A percentile compares a stretch with the other conserved stretches of the same genome.
phyloP scores from a whole-genome alignment of 805 yeast species.

The Candida pseudoglaebosa region DNA sequence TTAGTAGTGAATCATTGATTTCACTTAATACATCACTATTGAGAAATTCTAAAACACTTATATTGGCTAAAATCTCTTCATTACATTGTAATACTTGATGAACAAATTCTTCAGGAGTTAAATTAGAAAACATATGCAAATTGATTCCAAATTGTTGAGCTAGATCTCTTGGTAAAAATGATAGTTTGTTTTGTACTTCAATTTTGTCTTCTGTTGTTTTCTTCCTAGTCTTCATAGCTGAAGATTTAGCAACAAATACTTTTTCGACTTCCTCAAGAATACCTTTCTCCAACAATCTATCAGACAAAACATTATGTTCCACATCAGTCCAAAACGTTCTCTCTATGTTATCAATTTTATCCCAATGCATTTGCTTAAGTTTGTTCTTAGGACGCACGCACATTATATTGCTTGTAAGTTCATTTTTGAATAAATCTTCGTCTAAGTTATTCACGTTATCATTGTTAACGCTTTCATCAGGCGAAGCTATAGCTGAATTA shows the following conservation, averaged over 20 bases:
- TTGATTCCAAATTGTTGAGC: constrained; percentile 96
- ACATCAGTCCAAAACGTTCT: constrained; percentile 82
- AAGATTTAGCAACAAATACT: constrained; percentile 80
- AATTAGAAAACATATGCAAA: constrained; percentile 66
- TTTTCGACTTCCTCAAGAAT: constrained; percentile 79
- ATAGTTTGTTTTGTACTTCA: constrained; percentile 43
- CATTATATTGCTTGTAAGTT: constrained; percentile 7
- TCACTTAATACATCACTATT: constrained; percentile 72
- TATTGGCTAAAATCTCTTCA: constrained; percentile 59
- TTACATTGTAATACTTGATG: constrained; percentile 73
- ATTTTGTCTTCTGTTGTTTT: constrained; percentile 18
- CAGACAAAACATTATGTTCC: constrained; percentile 55
- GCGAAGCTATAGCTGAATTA: constrained; percentile 1
- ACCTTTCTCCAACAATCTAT: constrained; percentile 68
- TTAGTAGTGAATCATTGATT: constrained; percentile 63
- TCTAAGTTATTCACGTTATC: neutral
- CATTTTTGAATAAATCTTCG: neutral
- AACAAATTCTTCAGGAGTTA: constrained; percentile 64
- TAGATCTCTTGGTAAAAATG: constrained; percentile 75
- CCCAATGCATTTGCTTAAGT: constrained; percentile 96
- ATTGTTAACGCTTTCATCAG: neutral
- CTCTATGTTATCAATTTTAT: constrained; percentile 77
- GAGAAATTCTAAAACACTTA: constrained; percentile 80
- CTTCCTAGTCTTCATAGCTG: constrained; percentile 32
- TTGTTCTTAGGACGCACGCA: constrained; percentile 58